phyloP scores from a whole-genome alignment of 2,329 filamentous ascomycete species.

The Penicillium sp. region DNA sequence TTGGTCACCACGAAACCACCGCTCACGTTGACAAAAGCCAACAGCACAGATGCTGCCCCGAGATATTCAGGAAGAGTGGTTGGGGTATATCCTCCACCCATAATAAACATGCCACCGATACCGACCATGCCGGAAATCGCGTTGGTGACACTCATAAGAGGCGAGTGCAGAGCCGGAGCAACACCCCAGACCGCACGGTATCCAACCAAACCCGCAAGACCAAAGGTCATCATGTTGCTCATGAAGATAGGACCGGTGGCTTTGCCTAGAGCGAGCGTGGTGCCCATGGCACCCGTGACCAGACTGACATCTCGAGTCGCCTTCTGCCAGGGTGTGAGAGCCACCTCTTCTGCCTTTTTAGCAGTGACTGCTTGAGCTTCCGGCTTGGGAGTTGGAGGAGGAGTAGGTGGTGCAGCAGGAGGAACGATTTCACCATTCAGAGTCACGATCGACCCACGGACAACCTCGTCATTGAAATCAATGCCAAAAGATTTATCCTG shows the following conservation, averaged over 20 bases:
- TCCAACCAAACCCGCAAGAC: constrained; percentile 80
- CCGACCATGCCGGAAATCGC: constrained; percentile 92
- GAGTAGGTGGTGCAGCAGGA: constrained; percentile 69
- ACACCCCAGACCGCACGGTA: constrained; percentile 91
- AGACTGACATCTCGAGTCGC: constrained; percentile 73
- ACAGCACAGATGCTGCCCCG: constrained; percentile 76
- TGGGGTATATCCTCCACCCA: constrained; percentile 78
- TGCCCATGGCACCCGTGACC: constrained; percentile 77
- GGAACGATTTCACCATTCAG: constrained; percentile 76
- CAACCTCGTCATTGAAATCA: constrained; percentile 81
- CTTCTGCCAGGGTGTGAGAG: constrained; percentile 80
- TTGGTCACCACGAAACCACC: constrained; percentile 92
- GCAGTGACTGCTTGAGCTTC: constrained; percentile 55
- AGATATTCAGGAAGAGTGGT: constrained; percentile 78
- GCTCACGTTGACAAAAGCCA: constrained; percentile 86
- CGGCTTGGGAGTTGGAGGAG: constrained; percentile 57
- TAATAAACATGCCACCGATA: constrained; percentile 83
- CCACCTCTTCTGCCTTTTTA: constrained; percentile 62
- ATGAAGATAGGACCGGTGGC: constrained; percentile 82
- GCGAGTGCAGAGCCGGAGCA: constrained; percentile 78
- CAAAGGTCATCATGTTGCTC: constrained; percentile 83
- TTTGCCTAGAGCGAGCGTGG: constrained; percentile 76
- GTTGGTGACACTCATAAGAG: constrained; percentile 91
- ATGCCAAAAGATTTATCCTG: constrained; percentile 78
- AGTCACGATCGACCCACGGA: constrained; percentile 81